Conservation (phyloP, 441 rosid species). For the Populus trichocarpa region DNA sequence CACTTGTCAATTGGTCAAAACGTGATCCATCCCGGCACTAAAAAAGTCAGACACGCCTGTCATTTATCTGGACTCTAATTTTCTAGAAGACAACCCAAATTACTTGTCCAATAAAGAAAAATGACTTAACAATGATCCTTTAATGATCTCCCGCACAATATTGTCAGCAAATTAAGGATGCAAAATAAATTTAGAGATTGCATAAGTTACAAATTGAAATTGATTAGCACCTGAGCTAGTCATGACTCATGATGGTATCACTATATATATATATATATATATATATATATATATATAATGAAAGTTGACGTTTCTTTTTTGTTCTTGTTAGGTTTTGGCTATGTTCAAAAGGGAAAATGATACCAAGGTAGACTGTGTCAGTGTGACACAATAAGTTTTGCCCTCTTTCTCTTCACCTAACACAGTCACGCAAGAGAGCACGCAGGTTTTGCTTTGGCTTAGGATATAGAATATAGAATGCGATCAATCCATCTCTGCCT, state of each 20-base stretch:
- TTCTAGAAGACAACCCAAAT: not conserved
- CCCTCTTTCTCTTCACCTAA: slow-evolving; percentile 27
- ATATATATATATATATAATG: not conserved
- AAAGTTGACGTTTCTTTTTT: not conserved
- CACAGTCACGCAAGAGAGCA: slow-evolving; percentile 15
- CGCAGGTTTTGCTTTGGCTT: slow-evolving; percentile 23
- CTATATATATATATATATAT: too few relatives aligned
- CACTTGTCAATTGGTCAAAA: not conserved
- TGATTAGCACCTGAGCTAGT: not conserved
- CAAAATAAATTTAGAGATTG: too few relatives aligned
- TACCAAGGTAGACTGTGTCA: slow-evolving; percentile 11
- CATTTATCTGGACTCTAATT: not conserved
- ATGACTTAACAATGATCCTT: not conserved
- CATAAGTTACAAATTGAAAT: too few relatives aligned
- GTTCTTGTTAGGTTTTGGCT: not conserved
- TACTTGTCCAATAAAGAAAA: too few relatives aligned
- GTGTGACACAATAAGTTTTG: slow-evolving; percentile 16
- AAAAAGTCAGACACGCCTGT: not conserved
- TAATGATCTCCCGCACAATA: not conserved
- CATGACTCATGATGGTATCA: too few relatives aligned
- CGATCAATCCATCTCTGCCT: slow-evolving; percentile 30
- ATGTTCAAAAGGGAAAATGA: slow-evolving; percentile 28
- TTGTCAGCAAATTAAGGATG: too few relatives aligned
- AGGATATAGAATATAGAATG: not conserved
- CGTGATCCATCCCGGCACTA: not conserved